phyloP scores from a whole-genome alignment of 1,139 yeast species.

The Candida sojae region DNA sequence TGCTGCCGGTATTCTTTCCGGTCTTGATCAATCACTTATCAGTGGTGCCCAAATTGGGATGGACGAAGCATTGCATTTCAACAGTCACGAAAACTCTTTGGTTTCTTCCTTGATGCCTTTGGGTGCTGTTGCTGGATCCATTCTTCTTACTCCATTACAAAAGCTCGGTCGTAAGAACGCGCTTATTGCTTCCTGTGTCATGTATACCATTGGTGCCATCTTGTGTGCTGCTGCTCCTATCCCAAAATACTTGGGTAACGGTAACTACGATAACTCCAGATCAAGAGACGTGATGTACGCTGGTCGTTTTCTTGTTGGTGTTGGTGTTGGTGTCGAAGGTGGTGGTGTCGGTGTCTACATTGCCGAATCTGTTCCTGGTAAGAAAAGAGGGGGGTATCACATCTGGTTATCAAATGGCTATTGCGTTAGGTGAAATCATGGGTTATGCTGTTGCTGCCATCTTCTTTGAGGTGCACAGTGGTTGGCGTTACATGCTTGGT shows the following conservation, averaged over 20 bases:
- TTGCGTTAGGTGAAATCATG: constrained; percentile 59
- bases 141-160: constrained; percentile 50
- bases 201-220: constrained; percentile 58
- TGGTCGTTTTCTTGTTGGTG: constrained; percentile 56
- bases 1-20: constrained; percentile 60
- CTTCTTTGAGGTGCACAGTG: constrained; percentile 52
- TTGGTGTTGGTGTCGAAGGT: constrained; percentile 63
- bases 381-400: constrained; percentile 61
- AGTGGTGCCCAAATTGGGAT: constrained; percentile 59
- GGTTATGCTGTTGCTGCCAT: constrained; percentile 61
- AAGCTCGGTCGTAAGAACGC: constrained; percentile 54
- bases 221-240: constrained; percentile 47
- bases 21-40: constrained; percentile 57
- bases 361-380: constrained; percentile 61
- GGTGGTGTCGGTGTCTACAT: constrained; percentile 61
- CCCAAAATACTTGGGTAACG: constrained; percentile 9
- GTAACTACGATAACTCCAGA: constrained; percentile 25
- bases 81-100: constrained; percentile 39
- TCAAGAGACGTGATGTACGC: constrained; percentile 44
- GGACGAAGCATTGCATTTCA: constrained; percentile 35
- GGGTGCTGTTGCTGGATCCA: constrained; percentile 57
- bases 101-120: constrained; percentile 60
- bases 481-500: constrained; percentile 64
- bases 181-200: constrained; percentile 52
- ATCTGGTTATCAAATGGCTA: constrained; percentile 57